A percentile compares a stretch with the other conserved stretches of the same genome.
These are phyloP conservation scores for Aspergillus fijiensis DNA, from an alignment of 2,329 filamentous ascomycete genomes.

Conservation along the genomic window DNA sequence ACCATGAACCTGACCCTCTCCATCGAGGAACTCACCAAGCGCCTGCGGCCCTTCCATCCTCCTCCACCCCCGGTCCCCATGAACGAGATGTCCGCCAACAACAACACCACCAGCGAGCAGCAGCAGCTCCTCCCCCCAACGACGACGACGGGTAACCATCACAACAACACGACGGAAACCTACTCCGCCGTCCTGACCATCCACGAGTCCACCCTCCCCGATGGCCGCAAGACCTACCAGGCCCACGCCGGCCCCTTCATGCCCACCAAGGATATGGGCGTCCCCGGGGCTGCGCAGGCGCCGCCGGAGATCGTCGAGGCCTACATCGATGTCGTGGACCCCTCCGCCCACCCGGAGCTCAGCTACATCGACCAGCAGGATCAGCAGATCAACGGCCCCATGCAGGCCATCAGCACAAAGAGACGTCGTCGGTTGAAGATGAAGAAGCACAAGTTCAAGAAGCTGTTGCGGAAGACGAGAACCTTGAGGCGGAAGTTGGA, in stretches of 20 bases:
- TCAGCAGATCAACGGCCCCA: constrained; percentile 58
- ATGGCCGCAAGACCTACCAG: constrained; percentile 53
- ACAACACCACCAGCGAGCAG: constrained; percentile 37
- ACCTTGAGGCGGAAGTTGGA: constrained; percentile 84
- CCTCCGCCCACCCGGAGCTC: constrained; percentile 41
- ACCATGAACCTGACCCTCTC: constrained; percentile 57
- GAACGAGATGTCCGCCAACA: not conserved
- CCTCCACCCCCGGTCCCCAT: constrained; percentile 68
- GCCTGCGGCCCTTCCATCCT: constrained; percentile 77
- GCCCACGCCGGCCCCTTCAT: constrained; percentile 53
- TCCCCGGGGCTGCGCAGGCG: constrained; percentile 28
- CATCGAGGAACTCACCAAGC: constrained; percentile 66
- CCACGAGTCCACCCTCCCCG: constrained; percentile 52
- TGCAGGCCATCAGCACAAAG: constrained; percentile 86
- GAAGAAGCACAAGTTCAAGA: constrained; percentile 99
- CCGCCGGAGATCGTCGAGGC: constrained; percentile 24
- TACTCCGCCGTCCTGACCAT: constrained; percentile 54
- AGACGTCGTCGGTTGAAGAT: constrained; percentile 93
- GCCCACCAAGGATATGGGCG: constrained; percentile 39
- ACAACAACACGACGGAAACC: constrained; percentile 9
- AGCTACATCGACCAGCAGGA: constrained; percentile 62
- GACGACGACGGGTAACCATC: not conserved
- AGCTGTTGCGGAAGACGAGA: constrained; percentile 89
- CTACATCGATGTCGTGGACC: constrained; percentile 54
- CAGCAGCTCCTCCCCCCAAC: constrained; percentile 43